Evolutionary conservation across 139 green algal species (phyloP).

Genomic region (Eudorina sp.): DNA sequence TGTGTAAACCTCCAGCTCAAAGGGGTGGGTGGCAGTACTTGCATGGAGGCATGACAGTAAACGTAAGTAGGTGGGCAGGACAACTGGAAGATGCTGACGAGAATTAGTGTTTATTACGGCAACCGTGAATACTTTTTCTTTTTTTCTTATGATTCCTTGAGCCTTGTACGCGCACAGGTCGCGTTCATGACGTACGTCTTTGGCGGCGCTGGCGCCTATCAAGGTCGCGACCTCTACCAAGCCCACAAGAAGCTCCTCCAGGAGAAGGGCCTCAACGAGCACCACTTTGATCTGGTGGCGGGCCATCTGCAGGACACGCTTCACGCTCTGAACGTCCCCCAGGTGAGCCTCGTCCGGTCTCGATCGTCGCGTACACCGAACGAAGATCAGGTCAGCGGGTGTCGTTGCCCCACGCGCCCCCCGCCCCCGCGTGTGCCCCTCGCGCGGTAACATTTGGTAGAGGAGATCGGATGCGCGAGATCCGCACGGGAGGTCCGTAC

Average conservation of each 20-base stretch:
- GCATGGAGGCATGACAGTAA: too few species aligned
- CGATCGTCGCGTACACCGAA: not conserved
- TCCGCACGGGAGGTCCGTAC: not conserved
- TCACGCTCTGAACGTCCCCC: not conserved
- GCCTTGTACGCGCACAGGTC: not conserved
- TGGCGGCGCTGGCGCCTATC: conserved; percentile 19
- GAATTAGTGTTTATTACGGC: not conserved
- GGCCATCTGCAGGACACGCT: conserved; percentile 17
- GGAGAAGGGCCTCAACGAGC: conserved; percentile 20
- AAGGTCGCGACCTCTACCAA: conserved; percentile 15
- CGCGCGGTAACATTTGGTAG: too few species aligned
- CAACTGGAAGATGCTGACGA: not conserved
- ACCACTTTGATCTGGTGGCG: not conserved
- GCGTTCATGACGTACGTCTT: conserved; percentile 48
- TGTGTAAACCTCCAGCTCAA: not conserved
- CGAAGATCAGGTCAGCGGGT: too few species aligned
- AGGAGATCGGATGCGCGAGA: too few species aligned
- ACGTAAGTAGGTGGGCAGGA: too few species aligned
- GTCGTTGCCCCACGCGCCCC: not conserved
- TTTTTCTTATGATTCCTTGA: not conserved
- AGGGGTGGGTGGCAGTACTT: not conserved
- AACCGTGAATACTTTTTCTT: not conserved
- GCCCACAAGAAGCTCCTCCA: conserved; percentile 17
- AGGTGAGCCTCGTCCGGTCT: not conserved
- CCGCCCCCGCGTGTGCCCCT: too few species aligned